Percentiles rank a stretch among this genome's conserved stretches.
Conservation (phyloP, 306 rosid species). For the Coriaria nepalensis region DNA sequence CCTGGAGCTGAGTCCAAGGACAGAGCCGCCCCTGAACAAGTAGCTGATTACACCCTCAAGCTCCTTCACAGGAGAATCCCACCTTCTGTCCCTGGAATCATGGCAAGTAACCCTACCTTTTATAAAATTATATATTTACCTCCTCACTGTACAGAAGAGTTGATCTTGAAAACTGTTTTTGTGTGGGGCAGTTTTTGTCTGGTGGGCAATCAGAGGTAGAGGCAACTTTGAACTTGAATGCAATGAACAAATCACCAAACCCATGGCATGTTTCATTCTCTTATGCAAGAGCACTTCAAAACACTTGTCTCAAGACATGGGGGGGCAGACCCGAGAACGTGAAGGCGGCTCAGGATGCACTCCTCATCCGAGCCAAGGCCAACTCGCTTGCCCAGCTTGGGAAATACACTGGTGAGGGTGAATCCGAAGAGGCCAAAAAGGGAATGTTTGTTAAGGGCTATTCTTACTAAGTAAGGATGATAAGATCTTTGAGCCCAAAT, state of each 20-base stretch:
- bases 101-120: conserved; percentile 28
- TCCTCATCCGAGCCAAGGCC: conserved; percentile 65
- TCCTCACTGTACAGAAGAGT: conserved; percentile 6
- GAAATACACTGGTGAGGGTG: conserved; percentile 78
- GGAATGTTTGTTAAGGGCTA: conserved; percentile 80
- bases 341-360: conserved; percentile 60
- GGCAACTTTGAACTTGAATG: conserved; percentile 78
- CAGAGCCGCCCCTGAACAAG: conserved; percentile 45
- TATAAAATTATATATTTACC: neutral
- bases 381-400: conserved; percentile 86
- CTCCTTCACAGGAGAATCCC: conserved; percentile 75
- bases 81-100: conserved; percentile 83
- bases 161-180: conserved; percentile 1
- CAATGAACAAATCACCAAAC: conserved; percentile 47
- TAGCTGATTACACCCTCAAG: conserved; percentile 73
- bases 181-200: conserved; percentile 54
- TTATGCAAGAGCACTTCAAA: conserved; percentile 85
- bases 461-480: conserved; percentile 31
- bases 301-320: conserved; percentile 82
- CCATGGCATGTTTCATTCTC: conserved; percentile 96
- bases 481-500: conserved; percentile 1
- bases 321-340: conserved; percentile 73
- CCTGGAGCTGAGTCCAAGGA: conserved; percentile 77
- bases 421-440: conserved; percentile 72
- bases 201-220: conserved; percentile 95